Evolutionary conservation across 2,329 filamentous ascomycete genomes (phyloP).

Genomic region (Orbilia javanica): DNA sequence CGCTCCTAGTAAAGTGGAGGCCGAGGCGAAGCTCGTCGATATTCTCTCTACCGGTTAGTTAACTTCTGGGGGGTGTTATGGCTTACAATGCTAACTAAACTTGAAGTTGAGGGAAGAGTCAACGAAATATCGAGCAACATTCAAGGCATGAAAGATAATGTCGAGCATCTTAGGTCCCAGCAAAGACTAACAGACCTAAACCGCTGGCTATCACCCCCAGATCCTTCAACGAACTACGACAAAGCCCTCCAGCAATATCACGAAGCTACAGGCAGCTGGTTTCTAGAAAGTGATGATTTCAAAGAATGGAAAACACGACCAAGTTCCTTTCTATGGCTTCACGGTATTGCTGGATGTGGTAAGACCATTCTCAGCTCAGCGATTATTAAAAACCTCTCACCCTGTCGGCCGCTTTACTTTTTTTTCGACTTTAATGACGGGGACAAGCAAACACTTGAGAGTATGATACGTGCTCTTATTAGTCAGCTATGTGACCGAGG

Average conservation of each 20-base stretch:
- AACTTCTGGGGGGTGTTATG: too few relatives aligned
- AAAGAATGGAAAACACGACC: constrained; percentile 2
- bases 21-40: not conserved
- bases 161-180: not conserved
- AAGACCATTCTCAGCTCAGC: constrained; percentile 66
- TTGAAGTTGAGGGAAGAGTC: not conserved
- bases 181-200: not conserved
- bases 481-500: constrained; percentile 20
- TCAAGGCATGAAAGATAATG: not conserved
- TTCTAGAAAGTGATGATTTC: not conserved
- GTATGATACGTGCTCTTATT: constrained; percentile 65
- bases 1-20: constrained; percentile 8
- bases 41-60: not conserved
- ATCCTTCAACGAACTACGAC: constrained; percentile 11
- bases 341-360: constrained; percentile 67
- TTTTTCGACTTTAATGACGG: constrained; percentile 66
- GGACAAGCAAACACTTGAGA: constrained; percentile 64
- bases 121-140: not conserved
- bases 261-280: not conserved
- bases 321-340: constrained; percentile 65
- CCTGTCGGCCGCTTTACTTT: constrained; percentile 62
- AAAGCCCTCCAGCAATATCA: constrained; percentile 8
- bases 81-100: not conserved
- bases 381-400: constrained; percentile 63
- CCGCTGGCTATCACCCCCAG: constrained; percentile 4